phyloP scores from a whole-genome alignment of 2,329 filamentous ascomycete genomes.

The Rhinocladiella similis region DNA sequence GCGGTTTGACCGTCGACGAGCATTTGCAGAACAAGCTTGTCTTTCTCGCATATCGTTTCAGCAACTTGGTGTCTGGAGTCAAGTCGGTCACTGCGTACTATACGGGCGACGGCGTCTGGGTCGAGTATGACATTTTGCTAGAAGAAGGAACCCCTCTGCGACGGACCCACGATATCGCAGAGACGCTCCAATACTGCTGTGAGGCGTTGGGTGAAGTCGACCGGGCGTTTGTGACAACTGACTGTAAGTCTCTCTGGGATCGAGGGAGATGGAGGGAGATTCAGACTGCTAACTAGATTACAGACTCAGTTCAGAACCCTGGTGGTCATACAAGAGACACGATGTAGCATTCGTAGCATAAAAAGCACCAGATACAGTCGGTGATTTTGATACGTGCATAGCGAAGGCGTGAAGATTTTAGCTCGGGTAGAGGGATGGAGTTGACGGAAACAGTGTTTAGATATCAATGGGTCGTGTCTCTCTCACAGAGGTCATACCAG shows the following conservation, averaged over 20 bases:
- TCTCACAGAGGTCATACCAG: too few relatives aligned
- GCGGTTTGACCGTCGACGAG: conserved; percentile 57
- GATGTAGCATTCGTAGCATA: background rate
- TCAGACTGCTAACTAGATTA: background rate
- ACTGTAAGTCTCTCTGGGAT: conserved; percentile 41
- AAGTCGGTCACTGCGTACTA: conserved; percentile 61
- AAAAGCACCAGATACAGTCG: background rate
- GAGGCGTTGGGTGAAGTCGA: conserved; percentile 51
- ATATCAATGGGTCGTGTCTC: too few relatives aligned
- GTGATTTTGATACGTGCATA: background rate
- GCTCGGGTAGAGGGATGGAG: too few relatives aligned
- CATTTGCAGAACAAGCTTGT: conserved; percentile 57
- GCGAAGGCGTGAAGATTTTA: too few relatives aligned
- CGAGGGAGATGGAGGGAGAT: background rate
- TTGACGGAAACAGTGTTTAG: too few relatives aligned
- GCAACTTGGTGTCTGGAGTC: conserved; percentile 54
- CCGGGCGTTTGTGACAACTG: conserved; percentile 53
- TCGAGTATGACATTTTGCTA: conserved; percentile 62
- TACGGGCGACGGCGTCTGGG: conserved; percentile 63
- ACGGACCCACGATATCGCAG: conserved; percentile 59
- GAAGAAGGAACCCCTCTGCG: conserved; percentile 54
- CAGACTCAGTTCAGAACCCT: conserved; percentile 9
- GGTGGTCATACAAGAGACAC: conserved; percentile 17
- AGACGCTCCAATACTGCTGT: conserved; percentile 63
- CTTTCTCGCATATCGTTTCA: conserved; percentile 60